Evolutionary conservation across 2,329 filamentous ascomycete genomes (phyloP).

Genomic region (Dendryphion nanum): DNA sequence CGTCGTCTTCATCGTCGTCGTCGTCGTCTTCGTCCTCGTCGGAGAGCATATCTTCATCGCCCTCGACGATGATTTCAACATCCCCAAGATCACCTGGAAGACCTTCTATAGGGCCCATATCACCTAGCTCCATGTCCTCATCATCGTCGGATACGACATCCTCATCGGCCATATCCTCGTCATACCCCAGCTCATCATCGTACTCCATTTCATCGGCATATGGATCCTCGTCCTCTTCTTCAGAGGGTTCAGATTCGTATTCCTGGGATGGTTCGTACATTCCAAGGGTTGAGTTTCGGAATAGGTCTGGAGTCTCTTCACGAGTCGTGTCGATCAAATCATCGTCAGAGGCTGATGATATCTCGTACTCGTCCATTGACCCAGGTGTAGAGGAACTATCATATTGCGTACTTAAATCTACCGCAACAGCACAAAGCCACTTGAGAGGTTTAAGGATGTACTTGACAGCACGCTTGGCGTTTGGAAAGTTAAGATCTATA

Average conservation of each 20-base stretch:
- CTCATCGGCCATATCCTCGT: conserved; percentile 65
- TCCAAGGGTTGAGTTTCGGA: conserved; percentile 91
- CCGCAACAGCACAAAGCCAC: conserved; percentile 81
- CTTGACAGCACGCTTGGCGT: conserved; percentile 91
- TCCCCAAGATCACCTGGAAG: conserved; percentile 46
- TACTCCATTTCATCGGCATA: conserved; percentile 68
- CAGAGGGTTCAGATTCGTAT: conserved; percentile 71
- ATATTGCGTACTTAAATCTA: conserved; percentile 78
- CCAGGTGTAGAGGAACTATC: conserved; percentile 67
- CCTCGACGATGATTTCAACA: conserved; percentile 84
- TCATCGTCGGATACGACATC: conserved; percentile 1
- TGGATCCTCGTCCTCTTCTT: conserved; percentile 61
- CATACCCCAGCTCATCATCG: conserved; percentile 68
- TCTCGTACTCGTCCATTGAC: conserved; percentile 76
- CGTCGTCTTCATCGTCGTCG: conserved; percentile 56
- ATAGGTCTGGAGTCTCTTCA: conserved; percentile 88
- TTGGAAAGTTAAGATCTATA: conserved; percentile 90
- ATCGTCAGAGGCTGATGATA: conserved; percentile 86
- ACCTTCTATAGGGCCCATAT: conserved; percentile 10
- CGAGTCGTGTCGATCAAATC: conserved; percentile 76
- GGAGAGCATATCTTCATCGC: conserved; percentile 58
- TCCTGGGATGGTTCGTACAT: conserved; percentile 87
- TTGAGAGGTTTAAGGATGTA: conserved; percentile 91
- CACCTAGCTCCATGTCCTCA: conserved; percentile 1
- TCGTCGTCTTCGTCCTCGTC: conserved; percentile 54